Evolutionary conservation across 23 red algal species (phyloP).

Genomic region (Gracilariopsis chorda): DNA sequence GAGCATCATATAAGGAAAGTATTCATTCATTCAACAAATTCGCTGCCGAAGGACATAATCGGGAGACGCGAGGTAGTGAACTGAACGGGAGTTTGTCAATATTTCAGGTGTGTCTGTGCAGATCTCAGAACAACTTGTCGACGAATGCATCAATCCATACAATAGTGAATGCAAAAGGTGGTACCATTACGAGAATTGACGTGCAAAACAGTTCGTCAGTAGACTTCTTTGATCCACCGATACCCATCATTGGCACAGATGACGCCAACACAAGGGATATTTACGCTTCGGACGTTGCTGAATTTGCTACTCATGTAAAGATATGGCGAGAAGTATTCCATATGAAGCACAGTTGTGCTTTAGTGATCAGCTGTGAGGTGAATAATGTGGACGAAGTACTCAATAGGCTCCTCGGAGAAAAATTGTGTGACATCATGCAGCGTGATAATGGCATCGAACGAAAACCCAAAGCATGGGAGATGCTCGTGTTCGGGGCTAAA

Average conservation of each 20-base stretch:
- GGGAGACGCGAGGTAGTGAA: too few relatives aligned
- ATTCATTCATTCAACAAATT: neutral
- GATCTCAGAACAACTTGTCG: too few relatives aligned
- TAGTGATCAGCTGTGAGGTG: neutral
- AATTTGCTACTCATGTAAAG: neutral
- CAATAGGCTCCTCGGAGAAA: neutral
- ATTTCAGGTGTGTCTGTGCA: too few relatives aligned
- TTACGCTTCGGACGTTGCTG: neutral
- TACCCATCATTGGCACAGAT: slow-evolving; percentile 33
- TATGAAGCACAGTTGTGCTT: neutral
- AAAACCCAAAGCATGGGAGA: neutral
- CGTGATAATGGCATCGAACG: neutral
- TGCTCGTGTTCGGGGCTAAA: neutral
- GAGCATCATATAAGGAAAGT: neutral
- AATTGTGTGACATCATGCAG: neutral
- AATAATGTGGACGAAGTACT: neutral
- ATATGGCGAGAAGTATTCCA: slow-evolving; percentile 22
- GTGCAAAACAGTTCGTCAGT: neutral
- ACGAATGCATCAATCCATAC: neutral
- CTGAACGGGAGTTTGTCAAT: too few relatives aligned
- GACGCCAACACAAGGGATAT: neutral
- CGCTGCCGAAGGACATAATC: too few relatives aligned
- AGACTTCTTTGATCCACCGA: neutral
- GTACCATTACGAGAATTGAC: too few relatives aligned
- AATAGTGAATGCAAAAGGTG: neutral